Conservation (phyloP, 495 filamentous ascomycete genomes). For the Apiosordaria backusii region DNA sequence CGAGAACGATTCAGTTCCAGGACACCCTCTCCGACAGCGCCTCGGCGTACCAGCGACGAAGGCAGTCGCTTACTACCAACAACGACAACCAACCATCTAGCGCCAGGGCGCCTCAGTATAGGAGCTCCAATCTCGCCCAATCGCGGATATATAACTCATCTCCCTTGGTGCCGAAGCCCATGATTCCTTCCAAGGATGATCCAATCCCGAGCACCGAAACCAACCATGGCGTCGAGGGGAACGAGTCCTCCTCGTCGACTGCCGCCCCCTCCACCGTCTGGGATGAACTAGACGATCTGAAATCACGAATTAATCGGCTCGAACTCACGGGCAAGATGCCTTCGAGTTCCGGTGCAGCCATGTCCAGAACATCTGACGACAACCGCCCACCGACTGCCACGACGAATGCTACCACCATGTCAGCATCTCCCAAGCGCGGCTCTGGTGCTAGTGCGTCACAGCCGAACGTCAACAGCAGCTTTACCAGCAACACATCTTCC, state of each 20-base stretch:
- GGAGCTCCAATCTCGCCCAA: constrained; percentile 54
- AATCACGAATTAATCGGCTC: constrained; percentile 87
- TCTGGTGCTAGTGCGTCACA: constrained; percentile 44
- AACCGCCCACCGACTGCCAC: constrained; percentile 88
- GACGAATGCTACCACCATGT: constrained; percentile 89
- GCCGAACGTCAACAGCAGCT: constrained; percentile 20
- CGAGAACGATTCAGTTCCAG: constrained; percentile 40
- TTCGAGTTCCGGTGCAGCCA: constrained; percentile 70
- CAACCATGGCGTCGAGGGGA: constrained; percentile 51
- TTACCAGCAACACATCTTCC: constrained; percentile 22
- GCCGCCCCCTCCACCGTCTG: constrained; percentile 90
- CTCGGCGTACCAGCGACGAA: constrained; percentile 39
- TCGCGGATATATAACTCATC: constrained; percentile 53
- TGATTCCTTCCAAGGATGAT: constrained; percentile 36
- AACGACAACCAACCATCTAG: constrained; percentile 32
- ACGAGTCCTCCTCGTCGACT: constrained; percentile 80
- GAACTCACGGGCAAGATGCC: constrained; percentile 87
- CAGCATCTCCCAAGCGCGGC: constrained; percentile 72
- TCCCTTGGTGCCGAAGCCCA: constrained; percentile 50
- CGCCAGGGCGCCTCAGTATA: constrained; percentile 39
- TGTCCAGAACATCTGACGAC: constrained; percentile 62
- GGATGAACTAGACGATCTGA: constrained; percentile 96
- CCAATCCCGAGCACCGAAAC: constrained; percentile 30
- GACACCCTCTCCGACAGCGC: constrained; percentile 43
- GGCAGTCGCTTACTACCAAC: constrained; percentile 32